These are phyloP conservation scores for Nakaseomyces glabratus DNA, from an alignment of 1,139 yeast genomes.

Conservation along the genomic window DNA sequence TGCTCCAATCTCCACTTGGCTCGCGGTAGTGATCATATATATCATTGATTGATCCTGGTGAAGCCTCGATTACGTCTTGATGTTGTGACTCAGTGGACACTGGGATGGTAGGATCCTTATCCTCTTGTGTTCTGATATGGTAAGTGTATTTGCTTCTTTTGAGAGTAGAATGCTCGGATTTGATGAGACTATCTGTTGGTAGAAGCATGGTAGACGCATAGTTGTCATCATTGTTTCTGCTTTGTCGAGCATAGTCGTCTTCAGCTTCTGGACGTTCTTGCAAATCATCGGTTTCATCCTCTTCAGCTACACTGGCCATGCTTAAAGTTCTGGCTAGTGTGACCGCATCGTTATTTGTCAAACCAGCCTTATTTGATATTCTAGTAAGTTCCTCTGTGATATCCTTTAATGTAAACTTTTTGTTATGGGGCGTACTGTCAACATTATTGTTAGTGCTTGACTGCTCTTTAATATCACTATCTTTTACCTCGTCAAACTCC, in stretches of 20 bases:
- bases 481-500: conserved; percentile 16
- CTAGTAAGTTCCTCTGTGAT: conserved; percentile 55
- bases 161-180: conserved; percentile 12
- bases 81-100: background rate
- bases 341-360: conserved; percentile 61
- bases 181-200: conserved; percentile 11
- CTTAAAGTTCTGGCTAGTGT: conserved; percentile 56
- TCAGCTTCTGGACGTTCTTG: conserved; percentile 1
- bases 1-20: conserved; percentile 12
- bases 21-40: conserved; percentile 20
- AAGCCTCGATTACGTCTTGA: conserved; percentile 6
- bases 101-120: background rate
- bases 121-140: conserved; percentile 9
- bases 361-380: conserved; percentile 56
- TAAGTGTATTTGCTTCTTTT: conserved; percentile 22
- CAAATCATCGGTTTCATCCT: conserved; percentile 1
- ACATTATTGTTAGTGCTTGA: background rate
- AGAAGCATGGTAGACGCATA: conserved; percentile 14
- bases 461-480: conserved; percentile 5
- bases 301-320: conserved; percentile 13
- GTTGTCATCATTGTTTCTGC: conserved; percentile 9
- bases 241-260: background rate
- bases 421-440: background rate
- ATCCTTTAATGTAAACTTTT: conserved; percentile 44
- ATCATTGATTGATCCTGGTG: conserved; percentile 20